These are phyloP conservation scores for Vaccinium darrowii DNA, from an alignment of 148 eudicot species.

Conservation along the genomic window DNA sequence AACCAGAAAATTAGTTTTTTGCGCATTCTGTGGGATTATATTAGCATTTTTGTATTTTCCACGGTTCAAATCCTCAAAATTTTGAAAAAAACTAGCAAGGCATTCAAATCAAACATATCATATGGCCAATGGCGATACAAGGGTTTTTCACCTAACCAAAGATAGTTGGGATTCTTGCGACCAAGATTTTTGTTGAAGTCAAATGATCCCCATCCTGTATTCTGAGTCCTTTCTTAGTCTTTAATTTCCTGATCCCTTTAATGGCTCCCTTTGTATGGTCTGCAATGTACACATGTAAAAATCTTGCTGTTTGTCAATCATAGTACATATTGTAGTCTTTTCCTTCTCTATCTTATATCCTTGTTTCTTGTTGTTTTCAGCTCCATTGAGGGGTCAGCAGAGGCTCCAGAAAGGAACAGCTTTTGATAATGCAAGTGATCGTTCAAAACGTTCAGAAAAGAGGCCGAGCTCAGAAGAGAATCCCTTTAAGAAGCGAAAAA, in stretches of 20 bases:
- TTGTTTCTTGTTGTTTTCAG: background rate
- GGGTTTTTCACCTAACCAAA: background rate
- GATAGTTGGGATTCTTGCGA: background rate
- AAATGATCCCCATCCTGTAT: background rate
- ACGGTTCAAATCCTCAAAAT: no score
- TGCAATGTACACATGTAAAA: background rate
- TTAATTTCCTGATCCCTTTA: background rate
- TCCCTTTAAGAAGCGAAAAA: no score
- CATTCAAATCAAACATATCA: background rate
- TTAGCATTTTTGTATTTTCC: no score
- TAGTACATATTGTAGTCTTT: background rate
- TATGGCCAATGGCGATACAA: background rate
- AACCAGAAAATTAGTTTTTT: no score
- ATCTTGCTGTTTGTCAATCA: background rate
- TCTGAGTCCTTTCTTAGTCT: background rate
- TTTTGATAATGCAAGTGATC: no score
- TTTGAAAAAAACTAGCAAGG: no score
- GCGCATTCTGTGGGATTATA: no score
- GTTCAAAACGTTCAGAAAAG: no score
- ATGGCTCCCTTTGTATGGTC: background rate
- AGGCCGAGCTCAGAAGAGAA: no score
- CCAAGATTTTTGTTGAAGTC: background rate
- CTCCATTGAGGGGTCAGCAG: no score
- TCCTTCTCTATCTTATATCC: background rate
- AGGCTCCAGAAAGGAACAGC: no score